Evolutionary conservation across 495 filamentous ascomycete species (phyloP).

Genomic region (Penicillium verhagenii): DNA sequence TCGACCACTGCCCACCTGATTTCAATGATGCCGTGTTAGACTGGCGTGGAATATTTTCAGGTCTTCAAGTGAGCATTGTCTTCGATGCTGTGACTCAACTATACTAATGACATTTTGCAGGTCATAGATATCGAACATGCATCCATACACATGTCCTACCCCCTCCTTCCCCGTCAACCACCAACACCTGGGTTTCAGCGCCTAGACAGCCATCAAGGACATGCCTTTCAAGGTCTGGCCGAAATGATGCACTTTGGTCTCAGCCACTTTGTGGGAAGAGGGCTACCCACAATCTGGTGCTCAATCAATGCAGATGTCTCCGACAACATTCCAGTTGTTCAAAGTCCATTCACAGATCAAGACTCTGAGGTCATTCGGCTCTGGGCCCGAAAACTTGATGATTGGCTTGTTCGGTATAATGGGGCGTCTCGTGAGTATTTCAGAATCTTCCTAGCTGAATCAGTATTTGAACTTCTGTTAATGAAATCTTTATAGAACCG

Average conservation of each 20-base stretch:
- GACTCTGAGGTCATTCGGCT: constrained; percentile 37
- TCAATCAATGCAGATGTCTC: constrained; percentile 27
- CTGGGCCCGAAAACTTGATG: constrained; percentile 37
- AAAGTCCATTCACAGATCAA: constrained; percentile 30
- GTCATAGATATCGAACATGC: constrained; percentile 46
- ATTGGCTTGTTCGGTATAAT: constrained; percentile 42
- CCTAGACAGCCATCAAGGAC: constrained; percentile 25
- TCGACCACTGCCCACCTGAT: constrained; percentile 30
- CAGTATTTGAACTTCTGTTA: neutral
- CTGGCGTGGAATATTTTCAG: constrained; percentile 38
- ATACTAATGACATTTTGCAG: constrained; percentile 17
- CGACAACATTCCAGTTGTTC: constrained; percentile 9
- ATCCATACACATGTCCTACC: constrained; percentile 43
- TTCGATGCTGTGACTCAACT: neutral
- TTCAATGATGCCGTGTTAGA: constrained; percentile 22
- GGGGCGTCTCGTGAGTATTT: constrained; percentile 28
- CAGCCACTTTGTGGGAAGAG: constrained; percentile 40
- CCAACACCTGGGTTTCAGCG: constrained; percentile 26
- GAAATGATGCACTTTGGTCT: constrained; percentile 44
- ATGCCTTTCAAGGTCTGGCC: constrained; percentile 35
- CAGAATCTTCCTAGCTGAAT: neutral
- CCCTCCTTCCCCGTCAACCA: constrained; percentile 35
- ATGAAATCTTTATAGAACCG: constrained; percentile 17
- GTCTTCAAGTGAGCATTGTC: constrained; percentile 30
- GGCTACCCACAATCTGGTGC: constrained; percentile 41